A percentile compares a stretch with the other conserved stretches of the same genome.
Evolutionary conservation across 2,329 filamentous ascomycete species (phyloP).

Genomic region (Aspergillus eucalypticola): DNA sequence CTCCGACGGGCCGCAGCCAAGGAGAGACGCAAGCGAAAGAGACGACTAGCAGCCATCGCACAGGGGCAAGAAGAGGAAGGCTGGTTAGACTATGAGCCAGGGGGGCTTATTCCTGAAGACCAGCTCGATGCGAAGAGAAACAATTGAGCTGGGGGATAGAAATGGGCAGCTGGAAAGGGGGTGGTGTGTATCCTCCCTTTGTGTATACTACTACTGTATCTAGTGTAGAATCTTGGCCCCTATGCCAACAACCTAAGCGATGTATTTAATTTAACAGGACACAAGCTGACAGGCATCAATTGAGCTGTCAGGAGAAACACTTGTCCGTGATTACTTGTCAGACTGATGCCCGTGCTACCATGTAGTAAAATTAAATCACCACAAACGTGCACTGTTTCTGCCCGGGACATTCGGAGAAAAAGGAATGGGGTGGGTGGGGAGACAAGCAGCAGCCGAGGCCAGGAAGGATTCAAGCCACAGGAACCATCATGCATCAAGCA

Average conservation of each 20-base stretch:
- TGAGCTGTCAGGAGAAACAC: background rate
- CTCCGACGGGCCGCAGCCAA: conserved; percentile 20
- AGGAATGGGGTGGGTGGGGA: too few species aligned
- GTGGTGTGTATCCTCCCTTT: background rate
- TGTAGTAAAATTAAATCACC: background rate
- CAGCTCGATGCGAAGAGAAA: background rate
- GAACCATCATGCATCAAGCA: too few species aligned
- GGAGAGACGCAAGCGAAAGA: conserved; percentile 24
- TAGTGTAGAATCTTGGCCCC: background rate
- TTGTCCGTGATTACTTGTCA: background rate
- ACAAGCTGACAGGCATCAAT: background rate
- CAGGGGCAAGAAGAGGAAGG: conserved; percentile 22
- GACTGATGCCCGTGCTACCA: background rate
- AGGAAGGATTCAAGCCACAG: too few species aligned
- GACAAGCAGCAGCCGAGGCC: background rate
- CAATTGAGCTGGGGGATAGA: background rate
- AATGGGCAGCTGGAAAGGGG: background rate
- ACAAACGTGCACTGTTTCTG: background rate
- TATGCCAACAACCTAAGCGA: background rate
- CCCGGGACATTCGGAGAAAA: background rate
- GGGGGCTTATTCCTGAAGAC: conserved; percentile 20
- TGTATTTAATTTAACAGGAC: background rate
- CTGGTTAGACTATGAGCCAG: conserved; percentile 24
- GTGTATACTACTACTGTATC: background rate
- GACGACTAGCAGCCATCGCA: conserved; percentile 22